Conservation (phyloP, 1,284 basidiomycete genomes). For the Ceratorhiza oryzae-sativae region DNA sequence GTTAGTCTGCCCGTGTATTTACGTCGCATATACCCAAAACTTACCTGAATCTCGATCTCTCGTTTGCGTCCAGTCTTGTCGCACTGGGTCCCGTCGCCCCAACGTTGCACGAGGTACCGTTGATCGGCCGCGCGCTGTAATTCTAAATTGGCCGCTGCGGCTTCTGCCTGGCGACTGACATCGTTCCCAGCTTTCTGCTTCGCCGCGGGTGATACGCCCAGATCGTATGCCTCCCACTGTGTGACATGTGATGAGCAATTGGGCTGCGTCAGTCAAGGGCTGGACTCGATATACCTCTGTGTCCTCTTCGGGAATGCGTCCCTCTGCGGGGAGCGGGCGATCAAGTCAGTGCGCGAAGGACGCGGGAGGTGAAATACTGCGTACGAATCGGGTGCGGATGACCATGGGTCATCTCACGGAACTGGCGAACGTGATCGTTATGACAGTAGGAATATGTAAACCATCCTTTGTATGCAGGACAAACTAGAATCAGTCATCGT, state of each 20-base stretch:
- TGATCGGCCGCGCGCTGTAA: slow-evolving; percentile 77
- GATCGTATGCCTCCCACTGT: slow-evolving; percentile 83
- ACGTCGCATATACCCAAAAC: slow-evolving; percentile 43
- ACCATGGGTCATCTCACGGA: slow-evolving; percentile 70
- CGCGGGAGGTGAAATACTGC: slow-evolving; percentile 40
- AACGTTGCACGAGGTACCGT: slow-evolving; percentile 87
- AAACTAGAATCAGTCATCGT: slow-evolving; percentile 23
- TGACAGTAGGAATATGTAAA: slow-evolving; percentile 97
- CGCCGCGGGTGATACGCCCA: slow-evolving; percentile 71
- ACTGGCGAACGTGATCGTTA: slow-evolving; percentile 87
- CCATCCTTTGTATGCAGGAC: slow-evolving; percentile 62
- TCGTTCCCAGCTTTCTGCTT: slow-evolving; percentile 63
- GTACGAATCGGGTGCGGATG: slow-evolving; percentile 70
- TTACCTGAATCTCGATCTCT: slow-evolving; percentile 90
- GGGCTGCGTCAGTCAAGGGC: slow-evolving; percentile 40
- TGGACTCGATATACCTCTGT: slow-evolving; percentile 59
- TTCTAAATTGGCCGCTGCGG: slow-evolving; percentile 68
- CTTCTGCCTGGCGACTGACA: slow-evolving; percentile 56
- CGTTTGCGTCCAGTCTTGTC: slow-evolving; percentile 87
- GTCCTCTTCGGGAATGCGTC: slow-evolving; percentile 80
- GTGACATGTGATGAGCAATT: slow-evolving; percentile 43
- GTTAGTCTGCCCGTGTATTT: background rate
- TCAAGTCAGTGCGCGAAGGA: slow-evolving; percentile 40
- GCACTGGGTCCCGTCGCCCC: slow-evolving; percentile 89
- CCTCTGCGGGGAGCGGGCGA: slow-evolving; percentile 54